Percentiles rank a stretch among this genome's conserved stretches.
These are phyloP conservation scores for Entomophthora muscae DNA, from an alignment of 371 early-diverging fungal genomes.

Conservation along the genomic window DNA sequence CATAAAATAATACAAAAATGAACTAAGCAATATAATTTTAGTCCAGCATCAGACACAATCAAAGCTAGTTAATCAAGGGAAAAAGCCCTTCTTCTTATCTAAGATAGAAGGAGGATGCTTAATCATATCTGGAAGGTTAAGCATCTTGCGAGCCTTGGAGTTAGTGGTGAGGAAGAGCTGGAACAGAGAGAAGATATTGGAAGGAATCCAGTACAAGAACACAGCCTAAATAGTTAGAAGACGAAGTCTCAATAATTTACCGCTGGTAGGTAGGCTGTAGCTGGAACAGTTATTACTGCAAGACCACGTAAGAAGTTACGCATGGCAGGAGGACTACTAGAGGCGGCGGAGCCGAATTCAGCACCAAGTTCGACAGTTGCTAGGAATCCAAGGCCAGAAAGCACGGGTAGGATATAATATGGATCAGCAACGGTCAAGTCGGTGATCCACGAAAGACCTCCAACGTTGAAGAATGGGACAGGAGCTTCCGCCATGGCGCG, in stretches of 20 bases:
- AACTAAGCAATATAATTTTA: too few species aligned
- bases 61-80: neutral
- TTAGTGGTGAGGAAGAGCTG: slow-evolving; percentile 46
- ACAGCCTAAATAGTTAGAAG: slow-evolving; percentile 27
- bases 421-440: slow-evolving; percentile 71
- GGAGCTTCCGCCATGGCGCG: slow-evolving; percentile 63
- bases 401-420: slow-evolving; percentile 56
- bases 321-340: slow-evolving; percentile 26
- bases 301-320: slow-evolving; percentile 48
- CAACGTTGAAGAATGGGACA: slow-evolving; percentile 60
- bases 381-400: slow-evolving; percentile 53
- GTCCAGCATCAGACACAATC: too few species aligned
- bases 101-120: slow-evolving; percentile 14
- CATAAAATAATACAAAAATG: too few species aligned
- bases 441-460: slow-evolving; percentile 68
- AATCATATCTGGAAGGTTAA: slow-evolving; percentile 33
- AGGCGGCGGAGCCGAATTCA: slow-evolving; percentile 23
- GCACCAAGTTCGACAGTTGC: slow-evolving; percentile 51
- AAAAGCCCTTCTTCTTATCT: neutral
- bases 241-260: slow-evolving; percentile 24
- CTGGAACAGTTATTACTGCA: slow-evolving; percentile 36
- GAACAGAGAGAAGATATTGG: slow-evolving; percentile 45
- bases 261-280: slow-evolving; percentile 58
- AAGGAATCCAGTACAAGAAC: slow-evolving; percentile 73
- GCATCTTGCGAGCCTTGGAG: slow-evolving; percentile 29